These are phyloP conservation scores for Leccinum pellstonianum DNA, from an alignment of 768 basidiomycete genomes.

Conservation along the genomic window DNA sequence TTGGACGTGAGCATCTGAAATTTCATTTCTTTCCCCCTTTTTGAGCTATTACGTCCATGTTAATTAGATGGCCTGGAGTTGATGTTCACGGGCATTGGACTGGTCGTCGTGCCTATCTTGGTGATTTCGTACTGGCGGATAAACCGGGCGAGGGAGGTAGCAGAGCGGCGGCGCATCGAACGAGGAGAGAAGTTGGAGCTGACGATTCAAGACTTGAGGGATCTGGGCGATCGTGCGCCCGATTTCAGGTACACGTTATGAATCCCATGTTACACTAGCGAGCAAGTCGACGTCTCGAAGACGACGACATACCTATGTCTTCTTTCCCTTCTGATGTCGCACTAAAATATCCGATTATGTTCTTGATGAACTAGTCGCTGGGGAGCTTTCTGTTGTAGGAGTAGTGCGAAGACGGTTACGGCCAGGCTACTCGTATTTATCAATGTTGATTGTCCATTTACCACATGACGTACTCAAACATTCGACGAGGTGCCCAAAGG, in stretches of 20 bases:
- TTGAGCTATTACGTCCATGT: neutral
- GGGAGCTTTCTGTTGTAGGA: neutral
- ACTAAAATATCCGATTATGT: neutral
- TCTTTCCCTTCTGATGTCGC: neutral
- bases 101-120: conserved; percentile 49
- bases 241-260: conserved; percentile 58
- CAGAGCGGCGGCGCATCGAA: conserved; percentile 6
- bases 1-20: conserved; percentile 50
- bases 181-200: conserved; percentile 20
- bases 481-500: neutral
- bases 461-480: neutral
- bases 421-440: neutral
- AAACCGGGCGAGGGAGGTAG: conserved; percentile 50
- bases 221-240: conserved; percentile 60
- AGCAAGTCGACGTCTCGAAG: neutral
- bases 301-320: neutral
- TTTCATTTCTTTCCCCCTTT: neutral
- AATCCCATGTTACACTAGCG: neutral
- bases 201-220: conserved; percentile 22
- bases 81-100: conserved; percentile 67
- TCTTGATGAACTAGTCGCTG: neutral
- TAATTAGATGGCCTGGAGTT: conserved; percentile 56
- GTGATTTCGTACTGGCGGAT: conserved; percentile 52
- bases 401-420: neutral
- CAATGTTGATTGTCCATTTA: too few species aligned